Conservation (phyloP, 495 filamentous ascomycete genomes). For the Glonium stellatum region DNA sequence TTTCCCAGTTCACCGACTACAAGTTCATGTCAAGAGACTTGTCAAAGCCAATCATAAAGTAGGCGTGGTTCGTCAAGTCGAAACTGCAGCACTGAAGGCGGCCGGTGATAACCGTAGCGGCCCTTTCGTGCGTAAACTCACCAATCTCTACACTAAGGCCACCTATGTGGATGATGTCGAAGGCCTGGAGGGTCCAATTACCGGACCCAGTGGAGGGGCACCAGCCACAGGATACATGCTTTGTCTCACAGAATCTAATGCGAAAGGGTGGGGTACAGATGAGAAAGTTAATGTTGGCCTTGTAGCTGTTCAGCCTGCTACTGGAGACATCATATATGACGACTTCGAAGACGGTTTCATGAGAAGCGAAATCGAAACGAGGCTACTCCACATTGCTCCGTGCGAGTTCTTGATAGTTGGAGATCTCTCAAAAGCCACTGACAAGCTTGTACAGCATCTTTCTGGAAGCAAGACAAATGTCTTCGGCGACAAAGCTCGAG, state of each 20-base stretch:
- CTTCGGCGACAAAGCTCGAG: slow-evolving; percentile 80
- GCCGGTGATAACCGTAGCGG: slow-evolving; percentile 91
- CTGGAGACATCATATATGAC: slow-evolving; percentile 94
- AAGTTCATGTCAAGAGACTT: slow-evolving; percentile 91
- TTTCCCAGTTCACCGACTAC: slow-evolving; percentile 84
- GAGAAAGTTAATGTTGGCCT: slow-evolving; percentile 92
- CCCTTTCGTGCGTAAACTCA: slow-evolving; percentile 86
- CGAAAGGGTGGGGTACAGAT: slow-evolving; percentile 80
- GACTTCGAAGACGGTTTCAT: slow-evolving; percentile 98
- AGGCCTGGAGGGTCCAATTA: slow-evolving; percentile 52
- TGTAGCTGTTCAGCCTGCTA: slow-evolving; percentile 89
- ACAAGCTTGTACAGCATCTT: slow-evolving; percentile 86
- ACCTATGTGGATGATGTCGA: slow-evolving; percentile 96
- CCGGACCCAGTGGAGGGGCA: slow-evolving; percentile 46
- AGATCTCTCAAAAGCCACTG: slow-evolving; percentile 83
- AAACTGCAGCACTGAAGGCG: slow-evolving; percentile 96
- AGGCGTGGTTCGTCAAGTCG: slow-evolving; percentile 90
- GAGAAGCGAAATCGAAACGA: slow-evolving; percentile 91
- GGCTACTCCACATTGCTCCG: slow-evolving; percentile 87
- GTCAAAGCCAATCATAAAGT: slow-evolving; percentile 93
- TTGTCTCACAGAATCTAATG: slow-evolving; percentile 82
- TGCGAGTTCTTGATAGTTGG: slow-evolving; percentile 96
- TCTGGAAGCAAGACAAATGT: slow-evolving; percentile 85
- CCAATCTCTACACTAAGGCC: slow-evolving; percentile 96
- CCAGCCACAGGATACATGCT: slow-evolving; percentile 83